phyloP scores from a whole-genome alignment of 441 rosid genomes.

The Corymbia citriodora region DNA sequence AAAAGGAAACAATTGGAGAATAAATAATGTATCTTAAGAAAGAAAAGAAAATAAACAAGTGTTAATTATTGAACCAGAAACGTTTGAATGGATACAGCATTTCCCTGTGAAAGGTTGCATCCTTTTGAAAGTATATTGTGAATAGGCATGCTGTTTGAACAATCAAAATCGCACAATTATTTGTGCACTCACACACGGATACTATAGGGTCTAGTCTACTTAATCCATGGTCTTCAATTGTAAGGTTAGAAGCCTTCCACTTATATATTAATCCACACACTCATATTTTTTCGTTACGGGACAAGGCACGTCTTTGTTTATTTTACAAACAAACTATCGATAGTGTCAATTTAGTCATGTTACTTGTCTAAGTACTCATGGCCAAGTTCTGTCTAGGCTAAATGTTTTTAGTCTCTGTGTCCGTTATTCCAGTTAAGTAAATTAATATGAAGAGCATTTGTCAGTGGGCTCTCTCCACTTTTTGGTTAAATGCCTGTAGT shows the following conservation, averaged over 20 bases:
- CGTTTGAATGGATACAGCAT: too few relatives aligned
- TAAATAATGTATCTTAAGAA: too few relatives aligned
- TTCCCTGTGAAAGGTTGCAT: too few relatives aligned
- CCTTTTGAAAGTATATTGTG: too few relatives aligned
- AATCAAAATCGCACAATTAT: too few relatives aligned
- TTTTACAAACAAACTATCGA: neutral
- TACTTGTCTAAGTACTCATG: neutral
- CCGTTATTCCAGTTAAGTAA: neutral
- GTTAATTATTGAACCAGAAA: too few relatives aligned
- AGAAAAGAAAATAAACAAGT: too few relatives aligned
- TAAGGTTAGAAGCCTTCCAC: neutral
- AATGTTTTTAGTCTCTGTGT: neutral
- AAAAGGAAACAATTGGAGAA: too few relatives aligned
- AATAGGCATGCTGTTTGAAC: too few relatives aligned
- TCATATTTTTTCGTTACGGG: too few relatives aligned
- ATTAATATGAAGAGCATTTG: neutral
- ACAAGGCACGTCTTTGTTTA: neutral
- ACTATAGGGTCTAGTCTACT: neutral
- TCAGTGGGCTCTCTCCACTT: neutral
- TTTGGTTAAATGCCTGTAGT: neutral
- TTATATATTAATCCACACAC: neutral
- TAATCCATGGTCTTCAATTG: neutral
- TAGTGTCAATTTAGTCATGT: neutral
- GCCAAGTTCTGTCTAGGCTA: neutral
- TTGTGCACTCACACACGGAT: rapidly evolving